Conservation (phyloP, 495 filamentous ascomycete species). For the Penicillium maclennaniae region DNA sequence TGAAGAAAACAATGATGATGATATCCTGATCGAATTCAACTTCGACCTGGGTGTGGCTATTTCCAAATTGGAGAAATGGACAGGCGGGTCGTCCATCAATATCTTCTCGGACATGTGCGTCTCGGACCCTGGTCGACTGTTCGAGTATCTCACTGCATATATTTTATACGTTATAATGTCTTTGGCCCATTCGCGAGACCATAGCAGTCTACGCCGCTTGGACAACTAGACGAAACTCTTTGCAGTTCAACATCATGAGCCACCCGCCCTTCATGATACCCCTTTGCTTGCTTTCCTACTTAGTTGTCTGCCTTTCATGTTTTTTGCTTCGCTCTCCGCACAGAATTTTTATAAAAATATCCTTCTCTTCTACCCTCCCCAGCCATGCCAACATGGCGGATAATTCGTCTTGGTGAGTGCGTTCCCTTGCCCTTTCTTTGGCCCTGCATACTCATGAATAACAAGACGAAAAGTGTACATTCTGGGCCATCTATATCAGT, state of each 20-base stretch:
- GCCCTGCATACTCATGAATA: not conserved
- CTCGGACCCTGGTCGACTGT: not conserved
- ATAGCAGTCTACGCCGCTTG: not conserved
- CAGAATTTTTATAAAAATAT: not conserved
- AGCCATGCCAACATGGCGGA: not conserved
- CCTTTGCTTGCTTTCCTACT: not conserved
- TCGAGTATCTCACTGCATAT: slow-evolving; percentile 7
- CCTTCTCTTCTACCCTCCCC: not conserved
- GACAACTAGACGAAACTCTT: not conserved
- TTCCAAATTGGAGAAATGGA: not conserved
- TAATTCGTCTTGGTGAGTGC: not conserved
- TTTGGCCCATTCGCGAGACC: not conserved
- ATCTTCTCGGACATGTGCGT: not conserved
- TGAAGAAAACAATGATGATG: not conserved
- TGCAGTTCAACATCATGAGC: not conserved
- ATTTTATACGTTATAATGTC: slow-evolving; percentile 7
- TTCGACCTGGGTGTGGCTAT: slow-evolving; percentile 3
- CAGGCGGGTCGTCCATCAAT: not conserved
- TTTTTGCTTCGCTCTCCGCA: not conserved
- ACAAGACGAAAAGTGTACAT: not conserved
- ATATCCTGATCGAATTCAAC: not conserved
- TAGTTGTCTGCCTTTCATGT: not conserved
- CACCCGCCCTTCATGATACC: not conserved
- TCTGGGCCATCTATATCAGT: not conserved
- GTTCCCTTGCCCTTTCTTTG: not conserved